phyloP scores from a whole-genome alignment of 2,329 filamentous ascomycete species.

The Geoglossum cookeanum region DNA sequence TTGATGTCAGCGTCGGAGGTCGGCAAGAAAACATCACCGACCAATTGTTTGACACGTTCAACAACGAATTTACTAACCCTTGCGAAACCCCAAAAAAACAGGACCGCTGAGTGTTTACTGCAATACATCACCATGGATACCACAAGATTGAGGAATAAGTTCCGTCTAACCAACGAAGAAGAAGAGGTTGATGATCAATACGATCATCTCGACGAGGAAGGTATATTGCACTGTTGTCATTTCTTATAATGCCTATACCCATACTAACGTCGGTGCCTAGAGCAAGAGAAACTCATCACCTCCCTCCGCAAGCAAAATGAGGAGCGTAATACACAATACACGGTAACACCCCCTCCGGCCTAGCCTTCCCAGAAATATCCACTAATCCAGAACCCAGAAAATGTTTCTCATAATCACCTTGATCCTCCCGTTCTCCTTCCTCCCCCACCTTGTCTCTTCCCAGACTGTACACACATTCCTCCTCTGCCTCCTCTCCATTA shows the following conservation, averaged over 20 bases:
- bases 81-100: background rate
- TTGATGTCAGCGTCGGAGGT: background rate
- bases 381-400: conserved; percentile 10
- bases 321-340: conserved; percentile 18
- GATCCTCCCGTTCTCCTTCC: conserved; percentile 45
- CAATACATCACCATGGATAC: conserved; percentile 24
- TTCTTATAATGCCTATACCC: conserved; percentile 6
- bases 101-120: background rate
- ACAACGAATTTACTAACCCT: background rate
- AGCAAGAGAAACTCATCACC: conserved; percentile 45
- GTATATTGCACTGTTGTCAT: conserved; percentile 20
- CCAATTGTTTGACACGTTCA: background rate
- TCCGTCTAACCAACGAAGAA: conserved; percentile 44
- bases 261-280: conserved; percentile 24
- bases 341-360: conserved; percentile 4
- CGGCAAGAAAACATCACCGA: background rate
- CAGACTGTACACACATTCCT: conserved; percentile 22
- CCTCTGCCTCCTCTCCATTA: conserved; percentile 37
- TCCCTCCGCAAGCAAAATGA: conserved; percentile 34
- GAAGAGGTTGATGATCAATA: conserved; percentile 38
- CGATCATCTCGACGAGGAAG: conserved; percentile 57
- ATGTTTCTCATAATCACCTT: conserved; percentile 27
- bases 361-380: background rate
- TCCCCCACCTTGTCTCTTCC: conserved; percentile 27
- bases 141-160: conserved; percentile 54